Evolutionary conservation across 495 filamentous ascomycete genomes (phyloP), one percentile per base, ranked within the genome.

Genomic region (Glutinoglossum americanum): DNA sequence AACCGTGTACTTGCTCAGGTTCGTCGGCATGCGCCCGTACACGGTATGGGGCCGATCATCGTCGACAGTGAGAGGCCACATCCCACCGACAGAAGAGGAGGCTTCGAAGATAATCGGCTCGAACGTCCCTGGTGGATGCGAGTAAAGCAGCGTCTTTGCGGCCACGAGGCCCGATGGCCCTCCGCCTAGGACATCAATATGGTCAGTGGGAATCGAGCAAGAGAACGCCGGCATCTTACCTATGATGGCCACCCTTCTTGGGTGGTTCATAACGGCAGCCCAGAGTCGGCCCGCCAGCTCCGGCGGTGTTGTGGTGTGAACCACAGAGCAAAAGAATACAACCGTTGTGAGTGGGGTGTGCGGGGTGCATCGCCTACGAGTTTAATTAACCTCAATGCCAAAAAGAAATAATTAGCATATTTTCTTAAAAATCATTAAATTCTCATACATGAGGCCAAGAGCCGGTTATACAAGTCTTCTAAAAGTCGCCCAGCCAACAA

Each of bases 81-180:
- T 73, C 1, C 88, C 88, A 4, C 88, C 88, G 27, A 90, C 71
- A 39, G 76, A 69, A 57, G 71, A 56, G 17, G 78, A 72, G 30
- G 73, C 67, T 39, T 94, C 88, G 62, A 87, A 87, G 33, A 94
- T 67, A 3, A 77, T 81, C 21, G 88, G 81, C 6, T 71, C 66
- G 64, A 89, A 89, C 8, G 70, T 71, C 10, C 70, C 76, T n/a
- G 61, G 60, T 1, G 76, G 74, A 28, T 64, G 73, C 61, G 78
- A 72, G 39, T 81, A 78, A 1, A 89, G 68, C 9, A 94, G 74
- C 0, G 81, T 84, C 67, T 90, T 93, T 59, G 87, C 87, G 0
- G 85, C 81, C 30, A 84, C 82, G 15, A 94, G 77, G 3, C 88
- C 88, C 23, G 85, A 80, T 0, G 88, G 86, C 1, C 88, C 88